phyloP scores from a whole-genome alignment of 2,329 filamentous ascomycete species.

The Penicillium nordicum region DNA sequence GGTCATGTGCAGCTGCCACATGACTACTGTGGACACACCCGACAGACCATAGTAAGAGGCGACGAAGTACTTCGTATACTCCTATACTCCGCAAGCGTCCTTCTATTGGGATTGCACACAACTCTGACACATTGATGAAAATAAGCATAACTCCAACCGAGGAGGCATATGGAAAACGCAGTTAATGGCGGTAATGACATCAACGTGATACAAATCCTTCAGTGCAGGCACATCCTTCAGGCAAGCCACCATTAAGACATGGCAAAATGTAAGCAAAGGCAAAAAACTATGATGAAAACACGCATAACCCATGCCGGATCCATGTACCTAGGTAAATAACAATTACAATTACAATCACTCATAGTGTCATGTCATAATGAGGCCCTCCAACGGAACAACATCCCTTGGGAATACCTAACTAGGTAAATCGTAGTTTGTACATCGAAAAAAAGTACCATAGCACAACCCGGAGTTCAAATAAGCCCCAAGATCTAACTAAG shows the following conservation, averaged over 20 bases:
- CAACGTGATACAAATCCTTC: background rate
- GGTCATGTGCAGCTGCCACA: constrained; percentile 14
- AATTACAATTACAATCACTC: background rate
- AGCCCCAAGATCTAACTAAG: background rate
- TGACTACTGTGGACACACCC: constrained; percentile 7
- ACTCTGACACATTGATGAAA: background rate
- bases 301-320: background rate
- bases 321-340: background rate
- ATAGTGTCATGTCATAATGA: constrained; percentile 23
- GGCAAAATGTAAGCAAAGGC: background rate
- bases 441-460: background rate
- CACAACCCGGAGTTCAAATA: background rate
- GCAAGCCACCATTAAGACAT: background rate
- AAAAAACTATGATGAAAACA: constrained; percentile 16
- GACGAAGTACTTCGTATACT: background rate
- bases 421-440: background rate
- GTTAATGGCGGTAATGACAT: constrained; percentile 7
- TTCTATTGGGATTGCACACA: background rate
- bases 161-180: background rate
- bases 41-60: background rate
- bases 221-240: background rate
- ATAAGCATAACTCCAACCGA: background rate
- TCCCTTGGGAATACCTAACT: background rate
- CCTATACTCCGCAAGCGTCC: background rate
- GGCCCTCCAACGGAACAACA: constrained; percentile 5